phyloP scores from a whole-genome alignment of 108 stramenopile species.

The Skeletonema marinoi region DNA sequence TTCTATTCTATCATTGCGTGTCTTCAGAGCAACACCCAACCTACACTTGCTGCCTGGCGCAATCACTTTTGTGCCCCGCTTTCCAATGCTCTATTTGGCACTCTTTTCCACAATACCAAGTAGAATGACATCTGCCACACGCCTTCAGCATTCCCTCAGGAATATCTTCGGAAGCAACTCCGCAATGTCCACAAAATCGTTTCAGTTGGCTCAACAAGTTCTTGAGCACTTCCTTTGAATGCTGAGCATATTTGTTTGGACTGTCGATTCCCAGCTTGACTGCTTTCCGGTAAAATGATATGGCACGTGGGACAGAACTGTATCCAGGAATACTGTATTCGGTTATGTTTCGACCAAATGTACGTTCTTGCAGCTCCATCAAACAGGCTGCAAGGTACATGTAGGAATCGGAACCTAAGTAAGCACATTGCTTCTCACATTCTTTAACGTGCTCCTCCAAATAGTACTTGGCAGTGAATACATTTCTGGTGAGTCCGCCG shows the following conservation, averaged over 20 bases:
- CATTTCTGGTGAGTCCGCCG: too few species aligned
- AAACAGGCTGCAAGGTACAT: too few species aligned
- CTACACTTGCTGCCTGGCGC: not conserved
- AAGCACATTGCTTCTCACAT: too few species aligned
- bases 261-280: not conserved
- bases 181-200: not conserved
- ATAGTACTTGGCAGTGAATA: too few species aligned
- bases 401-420: too few species aligned
- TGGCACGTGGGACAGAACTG: not conserved
- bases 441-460: too few species aligned
- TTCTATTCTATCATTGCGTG: too few species aligned
- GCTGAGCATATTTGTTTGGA: not conserved
- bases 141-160: not conserved
- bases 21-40: too few species aligned
- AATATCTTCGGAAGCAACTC: not conserved
- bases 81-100: constrained; percentile 9
- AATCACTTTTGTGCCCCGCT: constrained; percentile 5
- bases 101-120: constrained; percentile 8
- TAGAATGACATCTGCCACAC: not conserved
- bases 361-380: too few species aligned
- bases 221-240: not conserved
- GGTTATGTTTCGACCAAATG: too few species aligned
- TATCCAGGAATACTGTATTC: not conserved
- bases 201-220: not conserved
- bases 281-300: not conserved